A percentile compares a stretch with the other conserved stretches of the same genome.
Evolutionary conservation across 2,329 filamentous ascomycete species (phyloP).

Genomic region (Chrysoporthe deuterocubensis): DNA sequence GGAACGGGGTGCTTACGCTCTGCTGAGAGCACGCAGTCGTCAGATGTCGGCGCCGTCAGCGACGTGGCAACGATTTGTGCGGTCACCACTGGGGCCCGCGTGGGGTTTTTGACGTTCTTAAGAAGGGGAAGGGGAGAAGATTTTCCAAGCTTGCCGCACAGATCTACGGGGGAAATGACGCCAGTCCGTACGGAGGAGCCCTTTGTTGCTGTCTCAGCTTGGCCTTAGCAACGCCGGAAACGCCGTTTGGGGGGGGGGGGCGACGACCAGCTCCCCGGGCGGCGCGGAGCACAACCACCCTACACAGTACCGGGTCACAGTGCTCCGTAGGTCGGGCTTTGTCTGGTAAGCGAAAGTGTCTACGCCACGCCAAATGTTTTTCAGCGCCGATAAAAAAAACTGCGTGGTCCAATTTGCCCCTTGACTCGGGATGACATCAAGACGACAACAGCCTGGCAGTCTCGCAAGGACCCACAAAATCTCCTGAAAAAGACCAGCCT

Average conservation of each 20-base stretch:
- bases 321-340: conserved; percentile 9
- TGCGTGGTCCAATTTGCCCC: conserved; percentile 8
- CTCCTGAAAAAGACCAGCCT: not conserved
- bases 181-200: conserved; percentile 8
- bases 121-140: conserved; percentile 5
- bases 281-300: conserved; percentile 7
- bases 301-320: conserved; percentile 14
- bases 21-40: not conserved
- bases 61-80: conserved; percentile 1
- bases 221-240: not conserved
- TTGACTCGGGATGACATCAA: conserved; percentile 14
- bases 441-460: conserved; percentile 1
- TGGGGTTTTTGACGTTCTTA: conserved; percentile 7
- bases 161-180: conserved; percentile 9
- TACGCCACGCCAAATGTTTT: not conserved
- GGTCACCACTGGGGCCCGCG: not conserved
- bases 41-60: not conserved
- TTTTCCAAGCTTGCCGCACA: not conserved
- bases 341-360: not conserved
- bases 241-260: not conserved
- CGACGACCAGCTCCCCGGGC: no score
- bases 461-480: conserved; percentile 5
- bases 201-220: not conserved
- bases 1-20: no score
- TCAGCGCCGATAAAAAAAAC: not conserved